A percentile compares a stretch with the other conserved stretches of the same genome.
These are phyloP conservation scores for Lipomyces starkeyi DNA, from an alignment of 805 yeast species.

Conservation along the genomic window DNA sequence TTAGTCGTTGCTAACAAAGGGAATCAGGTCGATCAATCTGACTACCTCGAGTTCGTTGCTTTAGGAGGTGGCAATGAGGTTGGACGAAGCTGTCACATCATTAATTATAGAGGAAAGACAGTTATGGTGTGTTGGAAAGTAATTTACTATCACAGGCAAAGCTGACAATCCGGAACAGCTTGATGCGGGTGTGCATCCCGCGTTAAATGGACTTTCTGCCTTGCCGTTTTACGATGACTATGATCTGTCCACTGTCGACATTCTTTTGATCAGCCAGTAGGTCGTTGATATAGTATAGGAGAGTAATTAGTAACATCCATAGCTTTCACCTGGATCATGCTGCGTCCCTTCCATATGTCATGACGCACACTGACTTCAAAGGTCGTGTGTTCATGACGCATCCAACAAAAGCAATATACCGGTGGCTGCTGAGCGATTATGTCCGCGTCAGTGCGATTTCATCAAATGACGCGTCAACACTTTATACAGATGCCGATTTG, in stretches of 20 bases:
- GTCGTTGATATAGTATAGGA: constrained; percentile 18
- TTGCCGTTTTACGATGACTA: constrained; percentile 95
- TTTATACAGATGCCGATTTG: constrained; percentile 91
- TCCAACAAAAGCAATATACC: constrained; percentile 96
- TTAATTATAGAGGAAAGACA: constrained; percentile 90
- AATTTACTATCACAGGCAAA: neutral
- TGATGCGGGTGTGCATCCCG: constrained; percentile 99
- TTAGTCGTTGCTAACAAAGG: neutral
- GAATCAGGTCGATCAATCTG: constrained; percentile 42
- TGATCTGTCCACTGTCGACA: constrained; percentile 85
- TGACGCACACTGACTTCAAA: constrained; percentile 93
- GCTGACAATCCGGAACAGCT: constrained; percentile 45
- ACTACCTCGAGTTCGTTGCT: constrained; percentile 72
- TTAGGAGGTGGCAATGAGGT: constrained; percentile 99
- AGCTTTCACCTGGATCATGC: constrained; percentile 95
- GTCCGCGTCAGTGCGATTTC: constrained; percentile 69
- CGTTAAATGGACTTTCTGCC: constrained; percentile 84
- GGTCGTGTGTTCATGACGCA: constrained; percentile 99
- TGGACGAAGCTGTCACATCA: constrained; percentile 92
- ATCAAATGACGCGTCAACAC: constrained; percentile 44
- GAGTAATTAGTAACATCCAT: neutral
- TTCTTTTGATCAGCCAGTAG: constrained; percentile 79
- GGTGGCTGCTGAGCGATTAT: constrained; percentile 94
- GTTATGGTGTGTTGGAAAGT: constrained; percentile 61
- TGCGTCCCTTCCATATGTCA: constrained; percentile 95